phyloP scores from a whole-genome alignment of 305 asterid genomes.

The Solanum aculeatissimum region DNA sequence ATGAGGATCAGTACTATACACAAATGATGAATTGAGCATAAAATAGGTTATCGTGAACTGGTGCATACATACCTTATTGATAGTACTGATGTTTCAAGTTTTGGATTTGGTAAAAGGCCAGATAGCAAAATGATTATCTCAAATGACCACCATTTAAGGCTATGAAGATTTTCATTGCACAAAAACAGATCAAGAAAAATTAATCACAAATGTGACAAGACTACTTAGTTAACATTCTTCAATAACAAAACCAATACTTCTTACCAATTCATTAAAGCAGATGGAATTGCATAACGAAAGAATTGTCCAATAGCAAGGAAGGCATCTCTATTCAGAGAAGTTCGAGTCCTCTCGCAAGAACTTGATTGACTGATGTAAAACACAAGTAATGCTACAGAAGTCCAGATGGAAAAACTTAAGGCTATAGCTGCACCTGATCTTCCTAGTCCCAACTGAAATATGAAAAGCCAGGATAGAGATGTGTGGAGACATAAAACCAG shows the following conservation, averaged over 20 bases:
- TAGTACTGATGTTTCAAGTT: slow-evolving; percentile 41
- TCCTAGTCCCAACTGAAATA: slow-evolving; percentile 28
- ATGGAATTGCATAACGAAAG: slow-evolving; percentile 35
- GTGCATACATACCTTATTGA: slow-evolving; percentile 26
- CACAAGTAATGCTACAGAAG: slow-evolving; percentile 22
- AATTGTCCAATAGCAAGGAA: slow-evolving; percentile 18
- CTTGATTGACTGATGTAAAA: slow-evolving; percentile 30
- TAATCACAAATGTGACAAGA: background rate
- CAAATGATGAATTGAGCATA: background rate
- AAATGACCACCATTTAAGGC: slow-evolving; percentile 45
- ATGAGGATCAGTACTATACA: background rate
- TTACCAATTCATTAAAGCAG: slow-evolving; percentile 52
- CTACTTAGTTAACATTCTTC: background rate
- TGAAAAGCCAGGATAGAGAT: slow-evolving; percentile 37
- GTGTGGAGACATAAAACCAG: slow-evolving; percentile 32
- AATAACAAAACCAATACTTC: background rate
- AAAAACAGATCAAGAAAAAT: background rate
- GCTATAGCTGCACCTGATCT: slow-evolving; percentile 43
- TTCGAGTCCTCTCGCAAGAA: slow-evolving; percentile 23
- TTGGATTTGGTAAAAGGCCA: slow-evolving; percentile 38
- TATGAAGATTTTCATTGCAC: background rate
- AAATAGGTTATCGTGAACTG: background rate
- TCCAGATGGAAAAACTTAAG: slow-evolving; percentile 36
- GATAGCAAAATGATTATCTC: slow-evolving; percentile 32
- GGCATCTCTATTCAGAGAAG: slow-evolving; percentile 9